phyloP scores from a whole-genome alignment of 1,139 yeast genomes.

The Sugiyamaella neomexicana region DNA sequence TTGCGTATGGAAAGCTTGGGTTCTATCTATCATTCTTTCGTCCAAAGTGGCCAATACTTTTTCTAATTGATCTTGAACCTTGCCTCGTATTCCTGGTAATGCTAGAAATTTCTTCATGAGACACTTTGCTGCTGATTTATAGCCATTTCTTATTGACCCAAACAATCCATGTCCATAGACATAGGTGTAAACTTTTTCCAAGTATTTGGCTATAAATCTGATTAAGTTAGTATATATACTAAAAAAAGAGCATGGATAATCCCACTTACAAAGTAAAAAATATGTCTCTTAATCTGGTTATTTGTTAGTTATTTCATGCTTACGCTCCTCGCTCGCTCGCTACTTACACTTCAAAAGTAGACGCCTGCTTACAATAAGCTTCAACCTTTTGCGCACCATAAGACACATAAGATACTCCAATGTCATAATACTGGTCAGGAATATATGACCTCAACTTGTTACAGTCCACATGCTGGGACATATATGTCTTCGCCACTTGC shows the following conservation, averaged over 20 bases:
- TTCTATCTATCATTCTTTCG: slow-evolving; percentile 53
- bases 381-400: slow-evolving; percentile 1
- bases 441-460: slow-evolving; percentile 5
- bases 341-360: slow-evolving; percentile 26
- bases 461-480: slow-evolving; percentile 7
- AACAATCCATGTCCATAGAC: slow-evolving; percentile 23
- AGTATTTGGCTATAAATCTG: slow-evolving; percentile 21
- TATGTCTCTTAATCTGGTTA: slow-evolving; percentile 29
- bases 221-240: background rate
- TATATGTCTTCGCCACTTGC: background rate
- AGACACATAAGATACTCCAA: background rate
- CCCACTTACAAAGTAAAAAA: slow-evolving; percentile 28
- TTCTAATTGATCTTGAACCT: slow-evolving; percentile 61
- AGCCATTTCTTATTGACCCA: slow-evolving; percentile 15
- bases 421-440: slow-evolving; percentile 8
- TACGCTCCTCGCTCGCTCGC: background rate
- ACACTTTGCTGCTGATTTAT: slow-evolving; percentile 18
- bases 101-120: slow-evolving; percentile 26
- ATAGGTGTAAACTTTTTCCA: slow-evolving; percentile 23
- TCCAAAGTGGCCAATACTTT: slow-evolving; percentile 54
- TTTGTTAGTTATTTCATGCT: background rate
- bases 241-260: too few species aligned
- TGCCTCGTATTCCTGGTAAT: slow-evolving; percentile 54
- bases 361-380: slow-evolving; percentile 24
- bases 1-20: slow-evolving; percentile 47